Percentiles rank a stretch among this genome's conserved stretches.
phyloP scores from a whole-genome alignment of 108 stramenopile genomes.

The Skeletonema marinoi region DNA sequence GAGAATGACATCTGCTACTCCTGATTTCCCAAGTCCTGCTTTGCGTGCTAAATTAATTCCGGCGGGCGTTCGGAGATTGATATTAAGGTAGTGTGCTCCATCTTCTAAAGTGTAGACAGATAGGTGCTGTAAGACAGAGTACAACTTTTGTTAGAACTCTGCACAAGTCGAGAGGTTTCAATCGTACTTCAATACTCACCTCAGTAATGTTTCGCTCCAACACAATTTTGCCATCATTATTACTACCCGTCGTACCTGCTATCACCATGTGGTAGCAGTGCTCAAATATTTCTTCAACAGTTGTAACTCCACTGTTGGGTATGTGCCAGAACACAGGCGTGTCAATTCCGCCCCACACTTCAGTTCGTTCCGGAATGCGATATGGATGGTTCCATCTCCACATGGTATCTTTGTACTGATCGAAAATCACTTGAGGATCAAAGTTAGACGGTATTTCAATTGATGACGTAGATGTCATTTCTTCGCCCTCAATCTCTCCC shows the following conservation, averaged over 20 bases:
- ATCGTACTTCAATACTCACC: not conserved
- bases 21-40: constrained; percentile 9
- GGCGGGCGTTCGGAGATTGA: constrained; percentile 15
- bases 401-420: constrained; percentile 5
- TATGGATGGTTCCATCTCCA: constrained; percentile 26
- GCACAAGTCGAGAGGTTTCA: not conserved
- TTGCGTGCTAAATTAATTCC: constrained; percentile 2
- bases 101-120: constrained; percentile 14
- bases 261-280: constrained; percentile 35
- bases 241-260: constrained; percentile 11
- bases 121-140: constrained; percentile 3
- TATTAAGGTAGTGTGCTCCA: constrained; percentile 20
- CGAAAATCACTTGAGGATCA: not conserved
- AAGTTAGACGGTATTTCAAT: constrained; percentile 2
- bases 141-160: not conserved
- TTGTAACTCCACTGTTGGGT: constrained; percentile 18
- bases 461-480: not conserved
- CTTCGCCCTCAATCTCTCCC: not conserved
- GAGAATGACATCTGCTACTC: constrained; percentile 26
- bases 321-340: constrained; percentile 32
- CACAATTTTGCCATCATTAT: constrained; percentile 21
- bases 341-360: constrained; percentile 18
- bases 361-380: constrained; percentile 9
- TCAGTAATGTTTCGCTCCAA: constrained; percentile 13
- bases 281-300: constrained; percentile 25